Evolutionary conservation across 805 yeast species (phyloP).

Genomic region (Debaryomyces hansenii): DNA sequence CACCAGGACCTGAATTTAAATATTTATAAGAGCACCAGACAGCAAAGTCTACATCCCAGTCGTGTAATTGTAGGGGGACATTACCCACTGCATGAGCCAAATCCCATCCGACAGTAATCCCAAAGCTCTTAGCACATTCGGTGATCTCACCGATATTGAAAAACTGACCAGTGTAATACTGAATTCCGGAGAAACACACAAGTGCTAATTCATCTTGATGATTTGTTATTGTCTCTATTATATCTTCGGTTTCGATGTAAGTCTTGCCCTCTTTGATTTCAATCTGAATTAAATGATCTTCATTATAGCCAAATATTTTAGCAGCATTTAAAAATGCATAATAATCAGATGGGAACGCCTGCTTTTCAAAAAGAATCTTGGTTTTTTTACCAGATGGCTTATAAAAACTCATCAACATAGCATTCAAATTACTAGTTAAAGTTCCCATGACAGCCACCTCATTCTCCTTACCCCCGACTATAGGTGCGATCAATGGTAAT

Average conservation of each 20-base stretch:
- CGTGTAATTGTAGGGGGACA: constrained; percentile 72
- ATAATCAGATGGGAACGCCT: constrained; percentile 90
- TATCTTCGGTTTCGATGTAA: constrained; percentile 60
- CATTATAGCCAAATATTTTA: constrained; percentile 53
- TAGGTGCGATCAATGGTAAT: constrained; percentile 62
- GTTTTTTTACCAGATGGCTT: constrained; percentile 57
- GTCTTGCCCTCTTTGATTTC: constrained; percentile 60
- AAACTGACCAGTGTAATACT: constrained; percentile 87
- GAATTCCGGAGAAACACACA: constrained; percentile 83
- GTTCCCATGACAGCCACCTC: constrained; percentile 92
- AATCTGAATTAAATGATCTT: constrained; percentile 62
- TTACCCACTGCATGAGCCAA: constrained; percentile 94
- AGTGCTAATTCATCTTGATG: constrained; percentile 65
- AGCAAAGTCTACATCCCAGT: constrained; percentile 92
- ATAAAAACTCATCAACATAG: constrained; percentile 72
- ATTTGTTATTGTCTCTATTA: constrained; percentile 53
- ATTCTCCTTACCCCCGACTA: constrained; percentile 72
- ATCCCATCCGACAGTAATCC: constrained; percentile 84
- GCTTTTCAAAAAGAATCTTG: constrained; percentile 80
- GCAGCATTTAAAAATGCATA: constrained; percentile 81
- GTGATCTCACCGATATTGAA: constrained; percentile 80
- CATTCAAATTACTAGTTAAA: constrained; percentile 77
- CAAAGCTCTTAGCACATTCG: constrained; percentile 48
- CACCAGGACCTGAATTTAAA: constrained; percentile 92
- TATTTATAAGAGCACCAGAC: constrained; percentile 94